Base-by-base conservation (phyloP, 129 eudicot genomes). In the Chrysanthemum makinoi region DNA sequence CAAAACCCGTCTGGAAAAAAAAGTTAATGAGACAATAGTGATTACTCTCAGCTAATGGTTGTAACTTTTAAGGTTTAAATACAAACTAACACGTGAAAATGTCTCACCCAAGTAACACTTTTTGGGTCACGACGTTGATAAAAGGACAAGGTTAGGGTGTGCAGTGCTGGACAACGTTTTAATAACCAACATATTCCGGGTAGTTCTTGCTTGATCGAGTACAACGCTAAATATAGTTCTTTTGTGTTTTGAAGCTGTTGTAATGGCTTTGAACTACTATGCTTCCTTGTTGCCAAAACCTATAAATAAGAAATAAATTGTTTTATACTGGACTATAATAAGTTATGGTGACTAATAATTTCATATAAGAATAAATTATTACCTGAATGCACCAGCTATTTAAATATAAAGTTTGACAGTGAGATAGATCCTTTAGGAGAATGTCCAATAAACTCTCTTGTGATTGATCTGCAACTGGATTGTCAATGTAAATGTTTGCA, bases 301-400 rank as follows among this genome's bases (percentile, higher is more conserved):
- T 71, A 48, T 18, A 14, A 4, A 71, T 57, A 53, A 44, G 39
- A 71, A 71, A 20, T 33, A 71, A 14, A 39, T 35, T 16, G 26
- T 24, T 15, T 43, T 13, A 2, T 35, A 5, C 8, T 35, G 43
- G 43, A 35, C 43, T 5, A 35, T 35, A 6, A 35, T 35, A 35
- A 35, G 43, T 35, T 35, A 35, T 35, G 43, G 43, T 5, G 43
- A 35, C 7, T 35, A 35, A 69, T 7, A 15, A 19, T 18, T 5
- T 14, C 17, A 20, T 69, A 5, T 16, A 14, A 43, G 19, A 28
- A 16, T 55, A 39, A 54, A 6, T 28, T 26, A 16, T 71, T 57
- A 71, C 75, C 66, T 71, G 75, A 71, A 71, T 39, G 66, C 75
- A 71, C 75, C 75, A 56, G 51, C 66, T 57, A 71, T 58, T 71